Evolutionary conservation across 257 asterid species (phyloP).

Genomic region (Solanum infundibuliforme): DNA sequence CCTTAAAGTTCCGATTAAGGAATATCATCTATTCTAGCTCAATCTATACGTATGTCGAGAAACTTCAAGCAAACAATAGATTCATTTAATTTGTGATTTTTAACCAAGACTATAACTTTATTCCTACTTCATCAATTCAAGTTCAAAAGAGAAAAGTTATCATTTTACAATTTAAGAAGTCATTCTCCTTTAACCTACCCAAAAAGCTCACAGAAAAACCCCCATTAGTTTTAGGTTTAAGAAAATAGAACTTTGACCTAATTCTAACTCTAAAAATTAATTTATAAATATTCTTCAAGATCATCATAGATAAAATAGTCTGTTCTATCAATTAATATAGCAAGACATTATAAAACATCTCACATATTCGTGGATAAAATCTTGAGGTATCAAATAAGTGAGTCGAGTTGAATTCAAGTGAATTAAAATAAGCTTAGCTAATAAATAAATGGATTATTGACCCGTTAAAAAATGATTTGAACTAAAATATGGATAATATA

Average conservation of each 20-base stretch:
- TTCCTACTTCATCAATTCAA: not conserved
- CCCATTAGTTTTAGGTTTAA: not conserved
- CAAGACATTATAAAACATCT: not conserved
- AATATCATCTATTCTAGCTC: not conserved
- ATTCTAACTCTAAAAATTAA: not conserved
- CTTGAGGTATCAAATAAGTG: not conserved
- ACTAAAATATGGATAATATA: not conserved
- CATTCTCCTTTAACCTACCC: not conserved
- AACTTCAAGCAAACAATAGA: not conserved
- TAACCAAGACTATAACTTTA: not conserved
- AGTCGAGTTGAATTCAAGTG: accelerated
- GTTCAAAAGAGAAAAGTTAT: not conserved
- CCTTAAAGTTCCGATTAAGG: accelerated
- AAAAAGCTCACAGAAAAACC: not conserved
- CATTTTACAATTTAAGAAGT: not conserved
- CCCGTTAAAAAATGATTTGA: not conserved
- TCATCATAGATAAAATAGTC: not conserved
- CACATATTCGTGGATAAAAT: not conserved
- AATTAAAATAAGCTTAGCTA: not conserved
- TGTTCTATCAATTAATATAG: not conserved
- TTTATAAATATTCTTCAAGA: not conserved
- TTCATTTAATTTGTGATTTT: not conserved
- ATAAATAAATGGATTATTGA: not conserved
- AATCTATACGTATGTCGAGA: not conserved
- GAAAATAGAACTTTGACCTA: not conserved